Evolutionary conservation across 208 protist genomes (phyloP), one percentile per base, ranked within the genome.

Genomic region (Leishmania amazonensis): DNA sequence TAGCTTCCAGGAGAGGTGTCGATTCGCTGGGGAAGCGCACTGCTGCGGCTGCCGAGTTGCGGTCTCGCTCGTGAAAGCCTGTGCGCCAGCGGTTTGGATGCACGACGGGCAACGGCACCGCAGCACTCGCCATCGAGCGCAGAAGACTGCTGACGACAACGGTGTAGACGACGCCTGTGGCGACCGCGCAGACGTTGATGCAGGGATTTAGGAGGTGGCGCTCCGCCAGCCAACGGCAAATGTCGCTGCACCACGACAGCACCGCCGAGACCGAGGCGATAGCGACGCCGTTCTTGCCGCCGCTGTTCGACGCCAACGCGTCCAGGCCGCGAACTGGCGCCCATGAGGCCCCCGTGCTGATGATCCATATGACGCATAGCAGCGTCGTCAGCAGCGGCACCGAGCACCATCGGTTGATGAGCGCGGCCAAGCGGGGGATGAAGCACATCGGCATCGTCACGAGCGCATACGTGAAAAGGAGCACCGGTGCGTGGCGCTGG

Each of bases 71-170:
- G 67, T 81, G 71, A 40, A 85, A 83, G 75, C 62, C 79, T 64
- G 82, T 81, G 79, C 57, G 75, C 82, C 79, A 86, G 45, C 73
- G 82, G 8, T 31, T 70, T 1, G 79, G 82, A 78, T 85, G 82
- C 71, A 77, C 57, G 8, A 85, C 74, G 24, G 82, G 86, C 68
- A 89, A 81, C 71, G 42, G 81, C 75, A 87, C 84, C 17, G 84
- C 87, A 1, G 79, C 83, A 47, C 88, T 90, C 40, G 81, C 81
- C 38, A 90, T 83, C 40, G 81, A 71, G 67, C 87, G 87, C 35
- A 90, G 64, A 57, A 90, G 76, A 74, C 83, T 87, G 42, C 78
- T 88, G 35, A 82, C 79, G 47, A 85, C 73, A 42, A 84, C 47
- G 64, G 81, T 85, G 65, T 88, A 82, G 40, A 84, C 67, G 58